These are phyloP conservation scores for Huntiella omanensis DNA, from an alignment of 2,329 filamentous ascomycete genomes.

Conservation along the genomic window DNA sequence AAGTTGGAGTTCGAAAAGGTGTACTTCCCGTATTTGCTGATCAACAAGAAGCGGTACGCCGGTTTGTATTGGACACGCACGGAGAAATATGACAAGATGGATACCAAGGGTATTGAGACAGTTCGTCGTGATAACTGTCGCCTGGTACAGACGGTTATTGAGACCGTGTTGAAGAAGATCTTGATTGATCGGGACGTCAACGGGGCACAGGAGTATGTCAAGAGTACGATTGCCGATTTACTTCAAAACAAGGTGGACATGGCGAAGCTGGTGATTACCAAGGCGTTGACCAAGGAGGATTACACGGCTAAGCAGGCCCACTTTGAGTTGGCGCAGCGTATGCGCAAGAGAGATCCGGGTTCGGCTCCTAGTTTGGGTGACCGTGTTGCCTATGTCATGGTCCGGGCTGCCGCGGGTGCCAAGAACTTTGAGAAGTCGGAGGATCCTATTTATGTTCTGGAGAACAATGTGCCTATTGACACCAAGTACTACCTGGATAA, in stretches of 20 bases:
- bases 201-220: conserved; percentile 93
- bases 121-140: conserved; percentile 93
- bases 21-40: conserved; percentile 91
- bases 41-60: conserved; percentile 99
- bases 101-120: conserved; percentile 97
- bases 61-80: conserved; percentile 95
- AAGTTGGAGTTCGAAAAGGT: conserved; percentile 99
- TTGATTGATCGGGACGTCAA: conserved; percentile 81
- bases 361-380: conserved; percentile 86
- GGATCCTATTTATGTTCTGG: conserved; percentile 89
- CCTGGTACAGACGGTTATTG: conserved; percentile 89
- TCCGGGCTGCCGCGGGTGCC: conserved; percentile 71
- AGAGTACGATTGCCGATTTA: conserved; percentile 83
- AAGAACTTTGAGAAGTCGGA: conserved; percentile 97
- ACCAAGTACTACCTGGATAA: conserved; percentile 98
- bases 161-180: conserved; percentile 89
- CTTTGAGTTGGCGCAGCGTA: conserved; percentile 83
- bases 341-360: conserved; percentile 91
- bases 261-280: conserved; percentile 98
- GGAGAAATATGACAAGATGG: conserved; percentile 97
- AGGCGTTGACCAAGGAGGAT: conserved; percentile 67
- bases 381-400: conserved; percentile 94
- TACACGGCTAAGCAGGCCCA: conserved; percentile 91
- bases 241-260: conserved; percentile 97
- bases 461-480: conserved; percentile 95